Evolutionary conservation across 352 stramenopile species (phyloP), one percentile per base, ranked within the genome.

Genomic region (Pythium insidiosum): DNA sequence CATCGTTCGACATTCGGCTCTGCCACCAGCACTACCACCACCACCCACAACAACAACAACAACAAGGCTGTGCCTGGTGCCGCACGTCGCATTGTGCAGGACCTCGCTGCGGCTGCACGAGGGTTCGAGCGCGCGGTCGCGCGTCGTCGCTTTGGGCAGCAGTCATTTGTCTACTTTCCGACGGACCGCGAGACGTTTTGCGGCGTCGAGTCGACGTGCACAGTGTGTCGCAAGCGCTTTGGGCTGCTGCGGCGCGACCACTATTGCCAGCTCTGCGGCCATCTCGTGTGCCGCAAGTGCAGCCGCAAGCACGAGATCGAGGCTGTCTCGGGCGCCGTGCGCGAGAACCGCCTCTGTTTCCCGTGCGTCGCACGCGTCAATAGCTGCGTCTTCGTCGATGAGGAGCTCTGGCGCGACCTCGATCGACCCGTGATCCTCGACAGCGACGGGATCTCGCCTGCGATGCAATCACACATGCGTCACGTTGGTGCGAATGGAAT

Each of bases 251-350:
- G 73, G 23, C 52, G 57, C 12, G 61, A 75, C 44, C 54, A 72
- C 12, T 80, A 74, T 41, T 88, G 76, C 50, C 73, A 86, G 53
- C 48, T 88, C 24, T 88, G 76, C 24, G 70, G 61, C 1, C 57
- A 81, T 16, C 50, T 67, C 15, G 69, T 84, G 29, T 88, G 76
- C 11, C 71, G 73, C 10, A 53, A 76, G 16, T 86, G 73, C 47
- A 84, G 64, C 13, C 60, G 63, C 30, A 84, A 84, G 53, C 76
- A 83, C 51, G 73, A 86, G 12, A 68, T 88, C 6, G 76, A 88
- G 48, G 51, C 66, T 4, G 26, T 73, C 18, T 54, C 62, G 0
- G 66, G 62, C 23, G 53, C 47, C 42, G 58, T 86, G 18, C 70
- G 64, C 15, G 68, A 77, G 31, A 72, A 63, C 41, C 73, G 76